Percentiles rank a stretch among this genome's conserved stretches.
These are phyloP conservation scores for Botrytis hyacinthi DNA, from an alignment of 2,329 filamentous ascomycete genomes.

Conservation along the genomic window DNA sequence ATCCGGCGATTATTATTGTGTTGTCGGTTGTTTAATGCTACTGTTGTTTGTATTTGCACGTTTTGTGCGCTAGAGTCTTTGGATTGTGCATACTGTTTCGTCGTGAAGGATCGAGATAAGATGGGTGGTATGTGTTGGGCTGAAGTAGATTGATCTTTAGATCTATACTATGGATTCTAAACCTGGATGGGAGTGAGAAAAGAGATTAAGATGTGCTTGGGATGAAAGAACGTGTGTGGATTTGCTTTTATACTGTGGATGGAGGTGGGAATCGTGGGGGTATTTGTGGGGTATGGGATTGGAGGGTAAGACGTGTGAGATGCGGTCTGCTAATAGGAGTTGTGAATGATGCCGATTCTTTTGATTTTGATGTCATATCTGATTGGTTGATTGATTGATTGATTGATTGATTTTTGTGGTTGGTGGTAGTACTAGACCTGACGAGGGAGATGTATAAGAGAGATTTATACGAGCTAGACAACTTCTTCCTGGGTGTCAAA, in stretches of 20 bases:
- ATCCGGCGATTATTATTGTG: neutral
- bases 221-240: neutral
- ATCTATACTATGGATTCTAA: neutral
- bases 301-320: neutral
- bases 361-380: rapidly evolving
- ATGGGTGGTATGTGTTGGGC: neutral
- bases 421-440: neutral
- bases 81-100: neutral
- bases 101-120: neutral
- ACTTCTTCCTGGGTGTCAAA: neutral
- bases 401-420: neutral
- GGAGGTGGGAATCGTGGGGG: neutral
- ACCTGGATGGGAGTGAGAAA: neutral
- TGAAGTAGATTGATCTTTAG: neutral
- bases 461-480: neutral
- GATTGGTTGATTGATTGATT: neutral
- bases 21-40: neutral
- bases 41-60: neutral
- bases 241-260: neutral
- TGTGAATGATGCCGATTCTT: neutral
- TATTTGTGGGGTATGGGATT: neutral
- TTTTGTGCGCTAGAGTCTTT: neutral
- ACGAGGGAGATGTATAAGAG: neutral
- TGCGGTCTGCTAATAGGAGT: neutral
- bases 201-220: neutral